Evolutionary conservation across 2,329 filamentous ascomycete species (phyloP).

Genomic region (Sporothrix brunneoviolacea): DNA sequence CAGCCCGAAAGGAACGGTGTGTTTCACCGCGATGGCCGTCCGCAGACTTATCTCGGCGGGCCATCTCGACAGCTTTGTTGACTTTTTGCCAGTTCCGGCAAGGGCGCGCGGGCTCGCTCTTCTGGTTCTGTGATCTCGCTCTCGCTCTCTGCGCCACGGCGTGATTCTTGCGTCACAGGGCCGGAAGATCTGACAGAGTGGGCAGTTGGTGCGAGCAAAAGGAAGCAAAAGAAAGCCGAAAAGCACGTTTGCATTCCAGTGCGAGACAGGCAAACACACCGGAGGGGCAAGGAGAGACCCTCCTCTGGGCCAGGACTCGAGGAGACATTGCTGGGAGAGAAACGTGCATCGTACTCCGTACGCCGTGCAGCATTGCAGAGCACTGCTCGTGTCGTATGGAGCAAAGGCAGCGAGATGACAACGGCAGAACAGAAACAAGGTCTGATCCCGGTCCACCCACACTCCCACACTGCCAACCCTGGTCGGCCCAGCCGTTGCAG

Average conservation of each 20-base stretch:
- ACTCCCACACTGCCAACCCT: neutral
- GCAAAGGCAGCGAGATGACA: too few relatives aligned
- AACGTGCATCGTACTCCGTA: neutral
- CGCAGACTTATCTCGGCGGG: too few relatives aligned
- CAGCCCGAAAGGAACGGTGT: conserved; percentile 3
- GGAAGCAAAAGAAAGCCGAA: neutral
- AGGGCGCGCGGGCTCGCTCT: too few relatives aligned
- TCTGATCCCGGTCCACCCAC: neutral
- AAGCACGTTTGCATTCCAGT: conserved; percentile 9
- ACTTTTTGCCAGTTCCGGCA: conserved; percentile 4
- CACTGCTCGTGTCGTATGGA: too few relatives aligned
- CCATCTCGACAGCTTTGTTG: conserved; percentile 8
- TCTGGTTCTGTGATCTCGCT: too few relatives aligned
- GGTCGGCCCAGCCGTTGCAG: neutral
- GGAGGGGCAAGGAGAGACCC: neutral
- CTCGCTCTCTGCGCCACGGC: neutral
- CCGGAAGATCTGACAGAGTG: too few relatives aligned
- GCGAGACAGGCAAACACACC: conserved; percentile 9
- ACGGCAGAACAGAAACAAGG: neutral
- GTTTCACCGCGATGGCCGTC: conserved; percentile 6
- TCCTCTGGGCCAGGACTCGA: neutral
- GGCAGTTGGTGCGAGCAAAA: too few relatives aligned
- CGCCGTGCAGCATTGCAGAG: too few relatives aligned
- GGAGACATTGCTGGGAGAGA: neutral
- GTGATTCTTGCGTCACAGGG: neutral